Conservation (phyloP, 2,329 filamentous ascomycete genomes). For the Aspergillus puulaauensis region DNA sequence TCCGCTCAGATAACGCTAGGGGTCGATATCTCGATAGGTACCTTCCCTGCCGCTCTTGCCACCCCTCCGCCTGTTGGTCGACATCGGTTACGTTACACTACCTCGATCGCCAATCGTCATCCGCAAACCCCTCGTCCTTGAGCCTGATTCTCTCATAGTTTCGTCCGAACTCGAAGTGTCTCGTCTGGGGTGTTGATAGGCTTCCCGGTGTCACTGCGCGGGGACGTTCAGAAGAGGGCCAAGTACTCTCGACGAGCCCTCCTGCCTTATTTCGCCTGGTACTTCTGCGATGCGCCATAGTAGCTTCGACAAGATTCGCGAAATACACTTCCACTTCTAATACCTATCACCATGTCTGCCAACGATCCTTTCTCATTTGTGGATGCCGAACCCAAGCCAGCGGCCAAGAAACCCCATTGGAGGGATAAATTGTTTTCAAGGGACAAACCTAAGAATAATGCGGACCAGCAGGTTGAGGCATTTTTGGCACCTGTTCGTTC, state of each 20-base stretch:
- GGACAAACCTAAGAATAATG: constrained; percentile 38
- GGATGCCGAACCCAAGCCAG: constrained; percentile 33
- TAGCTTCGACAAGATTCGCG: neutral
- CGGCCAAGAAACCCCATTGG: constrained; percentile 42
- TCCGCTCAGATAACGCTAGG: constrained; percentile 4
- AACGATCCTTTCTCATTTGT: constrained; percentile 39
- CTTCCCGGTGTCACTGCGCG: constrained; percentile 6
- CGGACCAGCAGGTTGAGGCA: constrained; percentile 53
- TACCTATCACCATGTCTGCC: constrained; percentile 31
- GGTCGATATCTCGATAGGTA: constrained; percentile 8
- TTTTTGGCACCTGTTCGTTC: constrained; percentile 58
- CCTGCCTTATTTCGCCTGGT: constrained; percentile 10
- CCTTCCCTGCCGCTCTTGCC: neutral
- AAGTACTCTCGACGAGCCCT: constrained; percentile 7
- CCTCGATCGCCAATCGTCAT: neutral
- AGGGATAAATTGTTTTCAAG: constrained; percentile 51
- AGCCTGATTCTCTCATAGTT: neutral
- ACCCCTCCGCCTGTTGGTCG: neutral
- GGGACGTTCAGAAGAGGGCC: constrained; percentile 17
- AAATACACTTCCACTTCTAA: constrained; percentile 4
- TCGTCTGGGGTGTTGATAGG: neutral
- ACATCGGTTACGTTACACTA: constrained; percentile 3
- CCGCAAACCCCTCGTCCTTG: neutral
- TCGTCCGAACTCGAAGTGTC: neutral
- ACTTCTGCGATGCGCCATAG: constrained; percentile 34